Conservation (phyloP, 2,329 filamentous ascomycete genomes). For the Diaporthe aspalathi region DNA sequence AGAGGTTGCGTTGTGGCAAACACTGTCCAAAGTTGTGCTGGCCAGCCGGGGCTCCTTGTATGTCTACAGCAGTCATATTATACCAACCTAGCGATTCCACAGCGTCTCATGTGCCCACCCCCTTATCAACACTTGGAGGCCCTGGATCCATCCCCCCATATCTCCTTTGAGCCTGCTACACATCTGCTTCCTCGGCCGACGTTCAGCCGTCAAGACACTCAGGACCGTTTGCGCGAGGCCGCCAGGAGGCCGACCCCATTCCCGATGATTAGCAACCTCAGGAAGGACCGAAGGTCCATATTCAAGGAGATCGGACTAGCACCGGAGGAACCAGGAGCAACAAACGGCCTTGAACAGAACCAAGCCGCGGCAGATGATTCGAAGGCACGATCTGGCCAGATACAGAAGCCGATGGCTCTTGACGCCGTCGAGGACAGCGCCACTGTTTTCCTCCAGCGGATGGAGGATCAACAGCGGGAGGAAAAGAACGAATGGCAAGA, state of each 20-base stretch:
- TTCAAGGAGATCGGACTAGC: constrained; percentile 64
- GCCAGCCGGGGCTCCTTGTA: background rate
- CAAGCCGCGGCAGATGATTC: constrained; percentile 48
- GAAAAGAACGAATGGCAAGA: background rate
- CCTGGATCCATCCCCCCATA: background rate
- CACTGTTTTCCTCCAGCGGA: constrained; percentile 41
- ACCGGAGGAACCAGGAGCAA: constrained; percentile 47
- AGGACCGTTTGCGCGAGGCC: constrained; percentile 63
- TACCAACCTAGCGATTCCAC: background rate
- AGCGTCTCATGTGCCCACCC: constrained; percentile 5
- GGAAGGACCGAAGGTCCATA: constrained; percentile 62
- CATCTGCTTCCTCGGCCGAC: constrained; percentile 51
- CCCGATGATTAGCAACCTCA: constrained; percentile 57
- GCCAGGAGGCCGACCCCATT: constrained; percentile 53
- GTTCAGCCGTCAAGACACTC: constrained; percentile 63
- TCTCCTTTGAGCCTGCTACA: background rate
- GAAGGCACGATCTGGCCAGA: constrained; percentile 40
- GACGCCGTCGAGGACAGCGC: constrained; percentile 11
- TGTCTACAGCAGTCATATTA: background rate
- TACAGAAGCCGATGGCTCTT: constrained; percentile 43
- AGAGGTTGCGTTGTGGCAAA: constrained; percentile 37
- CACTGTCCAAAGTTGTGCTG: constrained; percentile 14
- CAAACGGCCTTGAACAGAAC: constrained; percentile 41
- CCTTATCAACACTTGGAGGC: background rate
- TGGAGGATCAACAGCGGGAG: constrained; percentile 30